phyloP scores from a whole-genome alignment of 495 filamentous ascomycete genomes.

The Lichenothelia convexa region DNA sequence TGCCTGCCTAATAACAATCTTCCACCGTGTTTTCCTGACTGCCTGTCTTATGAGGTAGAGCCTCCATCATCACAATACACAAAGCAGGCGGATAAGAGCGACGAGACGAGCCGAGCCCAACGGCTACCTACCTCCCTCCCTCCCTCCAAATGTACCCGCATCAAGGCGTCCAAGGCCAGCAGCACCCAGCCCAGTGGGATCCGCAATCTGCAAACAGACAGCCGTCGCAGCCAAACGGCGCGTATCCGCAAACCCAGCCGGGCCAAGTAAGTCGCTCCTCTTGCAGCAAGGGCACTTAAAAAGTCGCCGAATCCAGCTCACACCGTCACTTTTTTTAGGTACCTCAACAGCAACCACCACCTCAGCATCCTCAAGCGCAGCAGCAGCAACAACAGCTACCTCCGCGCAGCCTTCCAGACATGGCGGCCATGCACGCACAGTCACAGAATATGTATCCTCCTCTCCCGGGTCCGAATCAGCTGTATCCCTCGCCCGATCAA shows the following conservation, averaged over 20 bases:
- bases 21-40: too few relatives aligned
- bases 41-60: too few relatives aligned
- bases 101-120: too few relatives aligned
- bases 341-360: neutral
- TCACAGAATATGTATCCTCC: conserved; percentile 12
- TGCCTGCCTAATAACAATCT: too few relatives aligned
- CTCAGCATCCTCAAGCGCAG: conserved; percentile 5
- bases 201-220: conserved; percentile 1
- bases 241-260: conserved; percentile 9
- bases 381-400: conserved; percentile 14
- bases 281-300: neutral
- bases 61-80: too few relatives aligned
- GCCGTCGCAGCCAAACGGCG: conserved; percentile 14
- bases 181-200: neutral
- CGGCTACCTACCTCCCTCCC: too few relatives aligned
- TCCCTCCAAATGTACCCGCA: conserved; percentile 6
- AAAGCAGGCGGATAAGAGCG: too few relatives aligned
- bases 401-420: too few relatives aligned
- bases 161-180: neutral
- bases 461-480: conserved; percentile 13
- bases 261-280: conserved; percentile 3
- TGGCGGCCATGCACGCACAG: conserved; percentile 13
- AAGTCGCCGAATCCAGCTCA: neutral
- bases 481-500: conserved; percentile 14
- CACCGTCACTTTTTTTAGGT: neutral